Base-by-base conservation (phyloP, 108 stramenopile species). In the Conticribra guillardii region DNA sequence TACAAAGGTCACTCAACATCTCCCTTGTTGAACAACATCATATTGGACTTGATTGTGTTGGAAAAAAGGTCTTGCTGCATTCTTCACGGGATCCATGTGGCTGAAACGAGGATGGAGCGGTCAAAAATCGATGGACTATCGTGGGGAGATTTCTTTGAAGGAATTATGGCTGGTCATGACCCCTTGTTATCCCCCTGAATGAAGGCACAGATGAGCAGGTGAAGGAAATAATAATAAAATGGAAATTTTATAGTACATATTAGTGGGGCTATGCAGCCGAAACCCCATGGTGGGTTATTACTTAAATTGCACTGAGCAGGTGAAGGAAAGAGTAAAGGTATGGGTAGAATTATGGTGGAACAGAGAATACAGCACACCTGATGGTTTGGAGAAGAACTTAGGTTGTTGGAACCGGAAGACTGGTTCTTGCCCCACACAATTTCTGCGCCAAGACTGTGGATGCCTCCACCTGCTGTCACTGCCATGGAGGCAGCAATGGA, bases 1-100 rank as follows among this genome's bases (percentile, higher is more conserved):
- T 78, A 74, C 48, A 75, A 70, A 28, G 87, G 87, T 4, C 69
- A 62, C 18, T 79, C 73, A 7, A 67, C 1, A 0, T 61, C 66
- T 23, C 54, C 64, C 32, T 22, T 44, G 18, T 41, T 84, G 23
- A 62, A 28, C 21, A 41, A 72, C 3, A 34, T 83, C n/a, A 69
- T 88, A 2, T 37, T 85, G 1, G 16, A 58, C 1, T 30, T 85
- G 34, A 7, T 34, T 19, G 17, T 31, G 44, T 24, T 62, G 1
- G 21, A 62, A 24, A 19, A 21, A 28, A 3, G n/a, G 0, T 19
- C 60, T 3, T 24, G 53, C 1, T 45, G 52, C 28, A 71, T 46
- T 3, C 33, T 71, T 0, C 60, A 71, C 33, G 60, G 61, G 1
- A 45, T 71, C 4, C 60, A 71, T 33, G 28, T 71, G 1, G 59